phyloP scores from a whole-genome alignment of 345 rosid species.

The Lepidium aucheri region DNA sequence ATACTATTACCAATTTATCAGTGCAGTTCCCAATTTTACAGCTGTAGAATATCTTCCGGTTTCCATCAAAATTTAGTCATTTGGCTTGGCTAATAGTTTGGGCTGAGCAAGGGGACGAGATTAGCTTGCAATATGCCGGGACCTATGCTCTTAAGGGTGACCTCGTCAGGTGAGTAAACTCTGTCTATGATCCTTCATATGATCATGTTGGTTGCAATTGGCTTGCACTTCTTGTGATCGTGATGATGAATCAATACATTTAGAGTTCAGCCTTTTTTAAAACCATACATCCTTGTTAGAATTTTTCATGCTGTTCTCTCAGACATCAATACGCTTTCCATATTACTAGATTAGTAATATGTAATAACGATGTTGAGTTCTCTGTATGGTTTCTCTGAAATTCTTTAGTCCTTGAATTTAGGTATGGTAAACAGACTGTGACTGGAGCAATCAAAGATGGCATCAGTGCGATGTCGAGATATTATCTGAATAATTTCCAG shows the following conservation, averaged over 20 bases:
- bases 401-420: slow-evolving; percentile 6
- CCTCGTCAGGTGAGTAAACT: slow-evolving; percentile 58
- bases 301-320: background rate
- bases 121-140: slow-evolving; percentile 93
- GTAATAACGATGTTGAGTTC: background rate
- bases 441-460: slow-evolving; percentile 81
- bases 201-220: background rate
- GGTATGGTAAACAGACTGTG: slow-evolving; percentile 88
- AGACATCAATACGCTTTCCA: background rate
- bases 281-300: background rate
- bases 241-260: background rate
- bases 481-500: slow-evolving; percentile 85
- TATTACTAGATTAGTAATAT: background rate
- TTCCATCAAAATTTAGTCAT: slow-evolving; percentile 1
- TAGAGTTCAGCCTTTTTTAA: background rate
- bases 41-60: background rate
- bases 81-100: slow-evolving; percentile 47
- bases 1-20: background rate
- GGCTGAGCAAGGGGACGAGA: slow-evolving; percentile 98
- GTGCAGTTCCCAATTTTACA: background rate
- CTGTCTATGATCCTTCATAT: background rate
- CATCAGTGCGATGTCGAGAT: slow-evolving; percentile 84
- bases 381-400: background rate
- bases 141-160: slow-evolving; percentile 95
- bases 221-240: background rate